Evolutionary conservation across 108 stramenopile genomes (phyloP), one percentile per base, ranked within the genome.

Genomic region (Fistulifera pelliculosa): DNA sequence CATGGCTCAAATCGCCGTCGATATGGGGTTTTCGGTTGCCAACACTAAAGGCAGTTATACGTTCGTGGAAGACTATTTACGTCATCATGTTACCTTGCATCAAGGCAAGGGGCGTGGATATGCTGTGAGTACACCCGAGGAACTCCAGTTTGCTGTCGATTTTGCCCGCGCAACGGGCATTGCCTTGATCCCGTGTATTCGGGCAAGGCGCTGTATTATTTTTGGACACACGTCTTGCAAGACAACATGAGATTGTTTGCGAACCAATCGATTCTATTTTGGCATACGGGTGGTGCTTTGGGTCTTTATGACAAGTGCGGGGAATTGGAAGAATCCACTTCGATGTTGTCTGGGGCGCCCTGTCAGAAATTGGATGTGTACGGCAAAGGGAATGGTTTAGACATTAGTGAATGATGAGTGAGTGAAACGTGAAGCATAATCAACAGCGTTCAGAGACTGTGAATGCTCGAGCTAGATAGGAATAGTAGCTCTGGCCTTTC

Each of bases 241-340:
- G 71, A 66, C 21, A 85, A 69, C 14, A 35, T 35, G 31, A 6
- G 8, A 6, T 35, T 8, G 8, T 45, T 19, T 21, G 16, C 19
- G 6, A 21, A 45, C 6, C 16, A 45, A 21, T 19, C 16, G 16
- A 66, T 94, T 49, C 54, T 95, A 25, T 95, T 91, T 71, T 87
- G 85, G 83, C 94, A 95, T 43, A 95, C 94, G 2, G 94, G 94
- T 44, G 94, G 94, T 26, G 73, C 73, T 10, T 60, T 95, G 35
- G 90, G 94, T 15, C 47, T 87, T 22, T 94, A 71, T 63, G 87
- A 94, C 43, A 90, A 84, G 54, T 72, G 61, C 25, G 61, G 66
- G 53, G 62, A 73, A 27, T 56, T 93, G 56, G 4, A 45, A n/a
- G 13, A 50, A 1, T 60, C 51, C 28, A 60, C 59, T 27, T 61